Base-by-base conservation (phyloP, 1,139 yeast species). In the Pichia sp. region DNA sequence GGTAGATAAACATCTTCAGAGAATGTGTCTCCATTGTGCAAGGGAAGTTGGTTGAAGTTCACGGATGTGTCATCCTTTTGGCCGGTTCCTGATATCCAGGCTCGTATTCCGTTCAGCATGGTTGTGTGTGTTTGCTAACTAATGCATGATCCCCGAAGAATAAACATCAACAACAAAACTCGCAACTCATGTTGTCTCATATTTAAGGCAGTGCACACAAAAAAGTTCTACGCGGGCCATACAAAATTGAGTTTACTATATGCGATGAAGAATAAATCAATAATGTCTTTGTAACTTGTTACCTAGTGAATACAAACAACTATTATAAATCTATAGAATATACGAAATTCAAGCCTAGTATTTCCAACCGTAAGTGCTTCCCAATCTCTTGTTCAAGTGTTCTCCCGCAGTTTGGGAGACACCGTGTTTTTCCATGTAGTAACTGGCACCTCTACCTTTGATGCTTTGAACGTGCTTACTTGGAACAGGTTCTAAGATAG, bases 401-500 rank as follows among this genome's bases (percentile, higher is more conserved):
- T 85, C 79, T 48, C 75, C 75, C 0, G 95, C 89, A 17, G 93
- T 84, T 28, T 81, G 68, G 2, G 69, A 63, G 21, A 58, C 58
- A 10, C 67, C 69, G 40, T 66, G 70, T 49, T 65, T 66, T 14
- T 51, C 67, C 39, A 59, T 51, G 28, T 63, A 54, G 38, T 63
- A 55, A 54, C 75, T 68, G 10, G 81, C 83, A 33, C 81, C 77
- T 59, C 81, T 61, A 38, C 75, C 70, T 47, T 67, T 63, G 41
- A 74, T 71, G 4, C 64, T 58, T 28, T 68, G 60, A 4, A 83
- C 76, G 32, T 71, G 58, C 2, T 72, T 74, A 55, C 86, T 75
- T 12, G 93, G 94, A 41, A 87, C 87, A 3, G 94, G 93, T 47
- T 72, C 79, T 50, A 88, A 68, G 45, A 75, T 65, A 0, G 88